Base-by-base conservation (phyloP, 371 early-diverging fungal genomes). In the Thermomucor indicae-seudaticae region DNA sequence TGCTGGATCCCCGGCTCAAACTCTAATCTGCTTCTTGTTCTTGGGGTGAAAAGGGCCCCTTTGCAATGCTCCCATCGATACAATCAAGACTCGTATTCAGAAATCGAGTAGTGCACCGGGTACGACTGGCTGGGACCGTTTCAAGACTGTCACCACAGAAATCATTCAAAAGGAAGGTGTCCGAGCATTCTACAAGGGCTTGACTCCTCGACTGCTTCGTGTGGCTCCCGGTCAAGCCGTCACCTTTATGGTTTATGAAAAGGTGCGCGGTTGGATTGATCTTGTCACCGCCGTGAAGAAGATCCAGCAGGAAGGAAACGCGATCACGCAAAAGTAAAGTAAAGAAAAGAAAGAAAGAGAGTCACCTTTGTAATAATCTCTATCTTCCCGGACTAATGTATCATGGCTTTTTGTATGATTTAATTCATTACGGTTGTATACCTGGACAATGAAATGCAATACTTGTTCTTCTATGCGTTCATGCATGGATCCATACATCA, bases 41-140 rank as follows among this genome's bases (percentile, higher is more conserved):
- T 19, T 29, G 17, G n/a, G n/a, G n/a, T n/a, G n/a, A n/a, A n/a
- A n/a, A 55, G 55, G 50, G 29, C 55, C 55, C 29, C 27, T 60
- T 10, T 51, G 51, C 0, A 55, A 60, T 29, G 55, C 56, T 28
- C 53, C 61, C 23, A 95, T 97, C 44, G 98, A 97, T 75, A 96
- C 95, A 28, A 95, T 97, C 71, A 97, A 97, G 80, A 97, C 98
- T 6, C 91, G 97, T 71, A 92, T 97, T 58, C 97, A 97, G 68
- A 90, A 78, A 70, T 83, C 86, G 1, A n/a, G n/a, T n/a, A 82
- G 84, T 22, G 79, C 82, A 20, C 72, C 80, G 25, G 86, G 93
- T 56, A 76, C 79, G 16, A n/a, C n/a, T n/a, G 93, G 91, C 19
- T 92, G 86, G 84, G 69, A 74, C 30, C 85, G 93, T 14, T 89